Base-by-base conservation (phyloP, 2,329 filamentous ascomycete genomes). In the Apiospora rasikravindrae region DNA sequence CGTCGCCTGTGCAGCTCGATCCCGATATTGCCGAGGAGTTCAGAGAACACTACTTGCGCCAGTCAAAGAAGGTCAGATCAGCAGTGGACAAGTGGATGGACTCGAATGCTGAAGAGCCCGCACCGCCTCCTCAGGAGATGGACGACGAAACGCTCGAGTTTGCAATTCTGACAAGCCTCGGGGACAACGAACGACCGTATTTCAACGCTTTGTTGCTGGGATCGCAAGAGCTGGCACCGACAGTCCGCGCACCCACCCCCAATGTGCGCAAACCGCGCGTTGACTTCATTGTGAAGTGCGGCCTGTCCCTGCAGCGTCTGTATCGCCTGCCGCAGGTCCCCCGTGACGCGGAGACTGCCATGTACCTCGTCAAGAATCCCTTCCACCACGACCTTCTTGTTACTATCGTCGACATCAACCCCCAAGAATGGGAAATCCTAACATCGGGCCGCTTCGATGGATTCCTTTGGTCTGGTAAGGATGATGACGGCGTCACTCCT, bases 381-480 rank as follows among this genome's bases (percentile, higher is more conserved):
- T 86, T 89, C 16, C 90, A 96, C 68, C 96, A 98, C 81, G 93
- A 96, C 78, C 90, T 98, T 44, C 89, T 98, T 3, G 91, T 94
- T 53, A 98, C 96, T 0, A 88, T 98, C 69, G 92, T 93, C 47
- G 94, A 95, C 70, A 96, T 98, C 77, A 96, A 93, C 79, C 89
- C 91, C 67, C 93, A 94, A n/a, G 96, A 98, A 82, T 98, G 96
- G 96, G 96, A 98, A 74, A 97, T 98, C 71, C 87, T 98, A 16
- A 94, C 93, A 5, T 98, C 96, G 0, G 96, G 96, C 40, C 93
- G 96, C 40, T 98, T 98, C 77, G 95, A 98, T 79, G 96, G 96
- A 4, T 98, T 98, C 83, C 87, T 98, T 26, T 97, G 96, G 90
- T 97, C 94, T 64, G 96, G 96, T 29, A 94, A 94, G 8, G 95